Evolutionary conservation across 2,329 filamentous ascomycete species (phyloP), one percentile per base, ranked within the genome.

Genomic region (Diplodia mutila): DNA sequence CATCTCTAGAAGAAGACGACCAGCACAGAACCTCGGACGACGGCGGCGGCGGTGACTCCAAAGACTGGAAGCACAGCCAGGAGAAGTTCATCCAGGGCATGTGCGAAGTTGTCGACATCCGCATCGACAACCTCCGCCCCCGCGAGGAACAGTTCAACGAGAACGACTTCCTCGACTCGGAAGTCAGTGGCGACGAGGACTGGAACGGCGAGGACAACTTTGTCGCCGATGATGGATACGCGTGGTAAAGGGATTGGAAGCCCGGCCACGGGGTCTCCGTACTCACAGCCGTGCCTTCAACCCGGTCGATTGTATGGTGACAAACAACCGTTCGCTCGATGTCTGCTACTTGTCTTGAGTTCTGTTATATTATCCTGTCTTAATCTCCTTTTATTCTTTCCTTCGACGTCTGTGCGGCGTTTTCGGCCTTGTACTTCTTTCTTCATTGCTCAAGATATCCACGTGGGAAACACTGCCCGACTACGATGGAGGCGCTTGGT

Each of bases 71-170:
- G n/a, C 53, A 23, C n/a, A 49, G 34, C 14, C 25, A 53, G 11
- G 74, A 76, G 55, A 70, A 69, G 0, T 83, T 84, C 67, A 79
- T 90, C 29, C 91, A 94, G 69, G 90, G 90, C 1, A 83, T 90
- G 71, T 94, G 91, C 73, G 84, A 89, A 49, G 83, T 88, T 6
- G 90, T 94, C 21, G 86, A 91, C 69, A 85, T 94, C 52, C 82
- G 87, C 53, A 89, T 94, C 71, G 91, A 94, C 77, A 94, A 94
- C 75, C 86, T 91, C 74, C 89, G 92, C 69, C 88, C 89, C 5
- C 84, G 84, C 2, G 91, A 93, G 78, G 80, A 85, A 27, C 88
- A 90, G 69, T 91, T 85, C 70, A 85, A 85, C 25, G 91, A 93
- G 82, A 87, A 85, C 1, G 91, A 94, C 75, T 94, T 94, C 72